phyloP scores from a whole-genome alignment of 1,284 basidiomycete species.

The Leccinum subrobustum region DNA sequence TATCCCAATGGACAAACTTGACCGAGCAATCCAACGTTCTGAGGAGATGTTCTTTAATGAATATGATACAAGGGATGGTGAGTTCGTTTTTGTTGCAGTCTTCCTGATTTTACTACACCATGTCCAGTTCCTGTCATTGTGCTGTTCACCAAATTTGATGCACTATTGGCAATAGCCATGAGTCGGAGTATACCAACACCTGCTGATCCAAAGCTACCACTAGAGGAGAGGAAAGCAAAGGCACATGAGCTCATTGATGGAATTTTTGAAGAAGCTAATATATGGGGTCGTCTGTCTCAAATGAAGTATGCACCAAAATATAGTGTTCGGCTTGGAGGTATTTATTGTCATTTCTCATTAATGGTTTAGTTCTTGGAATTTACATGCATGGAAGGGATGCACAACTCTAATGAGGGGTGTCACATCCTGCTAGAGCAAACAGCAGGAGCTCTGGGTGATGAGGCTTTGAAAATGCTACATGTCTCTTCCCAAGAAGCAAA shows the following conservation, averaged over 20 bases:
- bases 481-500: background rate
- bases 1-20: background rate
- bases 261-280: background rate
- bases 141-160: background rate
- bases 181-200: background rate
- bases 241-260: fast-evolving
- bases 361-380: background rate
- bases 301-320: background rate
- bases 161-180: background rate
- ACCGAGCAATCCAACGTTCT: background rate
- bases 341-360: background rate
- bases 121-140: background rate
- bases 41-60: background rate
- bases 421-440: background rate
- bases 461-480: background rate
- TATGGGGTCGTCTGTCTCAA: background rate
- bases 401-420: background rate
- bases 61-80: background rate
- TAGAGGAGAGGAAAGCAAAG: background rate
- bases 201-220: background rate
- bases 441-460: background rate
- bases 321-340: background rate
- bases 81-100: background rate
- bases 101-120: too few species aligned
- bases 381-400: too few species aligned